A percentile compares a stretch with the other conserved stretches of the same genome.
phyloP scores from a whole-genome alignment of 2,329 filamentous ascomycete genomes.

The Eutypa lata region DNA sequence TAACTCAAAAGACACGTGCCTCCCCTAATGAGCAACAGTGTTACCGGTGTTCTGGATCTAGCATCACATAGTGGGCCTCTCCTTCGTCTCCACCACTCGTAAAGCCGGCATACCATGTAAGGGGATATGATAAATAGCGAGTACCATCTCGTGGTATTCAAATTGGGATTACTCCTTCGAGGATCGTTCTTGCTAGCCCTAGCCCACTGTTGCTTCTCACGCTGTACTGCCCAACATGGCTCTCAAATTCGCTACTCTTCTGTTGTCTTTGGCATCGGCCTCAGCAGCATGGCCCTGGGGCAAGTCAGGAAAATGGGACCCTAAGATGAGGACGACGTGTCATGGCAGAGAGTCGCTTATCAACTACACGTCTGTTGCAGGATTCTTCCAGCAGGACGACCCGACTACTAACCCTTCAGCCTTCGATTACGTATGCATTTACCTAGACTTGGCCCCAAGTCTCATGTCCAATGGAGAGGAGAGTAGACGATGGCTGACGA shows the following conservation, averaged over 20 bases:
- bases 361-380: conserved; percentile 58
- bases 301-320: conserved; percentile 15
- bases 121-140: neutral
- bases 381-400: conserved; percentile 65
- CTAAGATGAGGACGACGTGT: conserved; percentile 9
- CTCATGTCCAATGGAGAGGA: too few relatives aligned
- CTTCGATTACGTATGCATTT: conserved; percentile 60
- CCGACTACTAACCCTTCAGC: conserved; percentile 48
- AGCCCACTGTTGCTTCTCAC: too few relatives aligned
- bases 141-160: too few relatives aligned
- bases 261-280: conserved; percentile 18
- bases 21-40: too few relatives aligned
- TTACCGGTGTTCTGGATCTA: neutral
- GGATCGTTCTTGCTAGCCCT: neutral
- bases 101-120: neutral
- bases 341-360: conserved; percentile 36
- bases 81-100: neutral
- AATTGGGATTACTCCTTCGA: too few relatives aligned
- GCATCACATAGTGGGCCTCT: neutral
- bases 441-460: neutral
- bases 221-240: conserved; percentile 9
- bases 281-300: conserved; percentile 20
- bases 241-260: conserved; percentile 6
- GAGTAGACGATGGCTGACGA: conserved; percentile 9
- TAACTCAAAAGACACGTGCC: too few relatives aligned